Conservation (phyloP, 371 early-diverging fungal species). For the Mortierella sp. region DNA sequence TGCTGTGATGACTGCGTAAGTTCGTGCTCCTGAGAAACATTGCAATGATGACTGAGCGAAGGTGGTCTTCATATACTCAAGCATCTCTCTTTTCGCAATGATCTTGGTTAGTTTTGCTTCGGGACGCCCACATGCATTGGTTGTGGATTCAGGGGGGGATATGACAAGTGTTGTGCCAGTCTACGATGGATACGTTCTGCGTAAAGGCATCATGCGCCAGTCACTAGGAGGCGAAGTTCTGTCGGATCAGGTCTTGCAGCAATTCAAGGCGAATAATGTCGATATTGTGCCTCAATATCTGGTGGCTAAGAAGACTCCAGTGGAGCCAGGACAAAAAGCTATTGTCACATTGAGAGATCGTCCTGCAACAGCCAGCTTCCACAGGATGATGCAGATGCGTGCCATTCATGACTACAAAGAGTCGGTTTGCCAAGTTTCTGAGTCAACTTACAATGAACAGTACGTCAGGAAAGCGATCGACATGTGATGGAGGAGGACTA, state of each 20-base stretch:
- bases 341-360: constrained; percentile 64
- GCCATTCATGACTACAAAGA: constrained; percentile 93
- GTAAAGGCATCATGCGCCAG: constrained; percentile 85
- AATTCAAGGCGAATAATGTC: constrained; percentile 68
- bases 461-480: constrained; percentile 49
- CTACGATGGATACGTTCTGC: constrained; percentile 93
- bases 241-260: constrained; percentile 77
- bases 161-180: constrained; percentile 93
- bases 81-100: no score
- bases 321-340: constrained; percentile 77
- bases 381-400: constrained; percentile 71
- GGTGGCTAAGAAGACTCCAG: constrained; percentile 77
- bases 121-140: constrained; percentile 89
- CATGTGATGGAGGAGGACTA: background rate
- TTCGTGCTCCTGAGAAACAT: no score
- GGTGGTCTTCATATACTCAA: no score
- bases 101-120: constrained; percentile 77
- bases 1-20: constrained; percentile 92
- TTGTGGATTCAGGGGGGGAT: constrained; percentile 92
- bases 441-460: constrained; percentile 75
- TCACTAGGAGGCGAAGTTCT: constrained; percentile 86
- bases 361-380: constrained; percentile 73
- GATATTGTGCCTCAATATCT: constrained; percentile 88
- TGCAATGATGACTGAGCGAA: no score
- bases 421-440: constrained; percentile 88